A percentile compares a stretch with the other conserved stretches of the same genome.
These are phyloP conservation scores for Cutaneotrichosporon arboriforme DNA, from an alignment of 1,284 basidiomycete species.

Conservation along the genomic window DNA sequence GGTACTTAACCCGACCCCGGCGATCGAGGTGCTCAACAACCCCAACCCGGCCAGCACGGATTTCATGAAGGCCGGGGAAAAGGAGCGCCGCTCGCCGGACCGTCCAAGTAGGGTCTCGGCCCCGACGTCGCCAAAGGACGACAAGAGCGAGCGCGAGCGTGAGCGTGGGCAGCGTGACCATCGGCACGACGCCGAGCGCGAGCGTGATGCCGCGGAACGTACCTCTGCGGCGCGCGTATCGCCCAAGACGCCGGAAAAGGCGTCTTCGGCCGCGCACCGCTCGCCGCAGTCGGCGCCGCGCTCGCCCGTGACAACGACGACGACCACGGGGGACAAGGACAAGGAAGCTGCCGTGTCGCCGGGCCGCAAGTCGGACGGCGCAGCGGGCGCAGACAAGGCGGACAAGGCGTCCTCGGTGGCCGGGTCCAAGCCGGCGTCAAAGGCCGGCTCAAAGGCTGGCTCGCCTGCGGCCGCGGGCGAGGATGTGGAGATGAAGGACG, in stretches of 20 bases:
- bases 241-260: not conserved
- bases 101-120: not conserved
- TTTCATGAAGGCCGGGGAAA: constrained; percentile 1
- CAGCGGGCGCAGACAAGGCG: too few species aligned
- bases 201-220: not conserved
- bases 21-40: constrained; percentile 41
- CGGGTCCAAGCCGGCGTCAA: too few species aligned
- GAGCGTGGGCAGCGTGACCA: not conserved
- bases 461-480: not conserved
- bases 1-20: constrained; percentile 36
- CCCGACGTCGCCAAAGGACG: constrained; percentile 2
- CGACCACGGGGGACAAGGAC: not conserved
- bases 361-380: too few species aligned
- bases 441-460: too few species aligned
- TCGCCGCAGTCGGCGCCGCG: too few species aligned
- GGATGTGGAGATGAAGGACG: constrained; percentile 6
- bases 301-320: too few species aligned
- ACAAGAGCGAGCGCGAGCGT: not conserved
- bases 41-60: constrained; percentile 17
- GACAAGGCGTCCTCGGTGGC: too few species aligned
- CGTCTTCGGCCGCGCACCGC: not conserved
- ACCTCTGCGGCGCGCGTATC: too few species aligned
- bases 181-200: not conserved
- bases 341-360: not conserved
- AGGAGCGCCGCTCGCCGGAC: constrained; percentile 6